Conservation (phyloP, 495 filamentous ascomycete species). For the Penicillium pancosmium region DNA sequence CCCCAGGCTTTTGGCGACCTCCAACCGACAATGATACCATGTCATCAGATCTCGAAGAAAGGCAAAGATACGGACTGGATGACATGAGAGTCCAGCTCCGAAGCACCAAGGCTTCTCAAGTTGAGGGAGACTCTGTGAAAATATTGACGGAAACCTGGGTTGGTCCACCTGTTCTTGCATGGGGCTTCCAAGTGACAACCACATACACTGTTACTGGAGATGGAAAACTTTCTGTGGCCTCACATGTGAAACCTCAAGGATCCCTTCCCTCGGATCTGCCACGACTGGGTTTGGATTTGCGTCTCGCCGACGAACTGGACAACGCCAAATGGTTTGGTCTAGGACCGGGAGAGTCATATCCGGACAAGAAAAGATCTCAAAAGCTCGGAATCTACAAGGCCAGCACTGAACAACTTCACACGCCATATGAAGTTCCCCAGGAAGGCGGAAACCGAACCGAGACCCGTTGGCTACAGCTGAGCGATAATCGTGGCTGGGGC, state of each 20-base stretch:
- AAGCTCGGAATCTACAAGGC: slow-evolving; percentile 52
- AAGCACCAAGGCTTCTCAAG: slow-evolving; percentile 34
- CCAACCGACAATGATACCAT: slow-evolving; percentile 66
- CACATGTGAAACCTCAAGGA: slow-evolving; percentile 38
- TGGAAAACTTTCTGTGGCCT: slow-evolving; percentile 34
- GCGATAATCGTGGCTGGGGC: slow-evolving; percentile 35
- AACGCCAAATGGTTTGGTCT: slow-evolving; percentile 59
- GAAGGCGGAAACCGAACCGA: slow-evolving; percentile 65
- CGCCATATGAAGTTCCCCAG: slow-evolving; percentile 64
- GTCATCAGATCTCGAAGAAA: slow-evolving; percentile 40
- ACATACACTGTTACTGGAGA: slow-evolving; percentile 50
- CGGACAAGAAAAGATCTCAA: slow-evolving; percentile 61
- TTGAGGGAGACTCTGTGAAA: slow-evolving; percentile 5
- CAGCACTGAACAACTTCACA: slow-evolving; percentile 49
- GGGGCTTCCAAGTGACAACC: slow-evolving; percentile 53
- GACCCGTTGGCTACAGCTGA: slow-evolving; percentile 58
- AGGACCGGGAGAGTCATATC: slow-evolving; percentile 65
- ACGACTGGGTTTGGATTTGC: slow-evolving; percentile 57
- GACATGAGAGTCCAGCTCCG: slow-evolving; percentile 49
- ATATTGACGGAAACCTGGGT: slow-evolving; percentile 46
- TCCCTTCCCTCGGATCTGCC: slow-evolving; percentile 38
- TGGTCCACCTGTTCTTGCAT: slow-evolving; percentile 58
- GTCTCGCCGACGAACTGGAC: slow-evolving; percentile 39
- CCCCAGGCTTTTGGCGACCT: slow-evolving; percentile 46
- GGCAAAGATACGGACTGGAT: slow-evolving; percentile 33